These are phyloP conservation scores for Xylogone sp. DNA, from an alignment of 2,329 filamentous ascomycete species.

Conservation along the genomic window DNA sequence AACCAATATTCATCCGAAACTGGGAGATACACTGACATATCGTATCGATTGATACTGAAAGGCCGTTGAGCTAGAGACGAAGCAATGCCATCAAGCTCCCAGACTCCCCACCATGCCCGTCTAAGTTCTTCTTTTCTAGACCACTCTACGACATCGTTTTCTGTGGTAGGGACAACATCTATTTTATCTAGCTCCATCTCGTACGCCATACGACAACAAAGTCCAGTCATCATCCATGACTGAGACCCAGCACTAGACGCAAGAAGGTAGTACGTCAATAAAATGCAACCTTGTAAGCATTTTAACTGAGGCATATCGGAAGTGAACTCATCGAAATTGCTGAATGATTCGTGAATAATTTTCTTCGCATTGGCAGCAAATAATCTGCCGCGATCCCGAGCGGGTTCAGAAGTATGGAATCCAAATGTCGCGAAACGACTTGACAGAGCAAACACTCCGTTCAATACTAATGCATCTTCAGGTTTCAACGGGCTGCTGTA, in stretches of 20 bases:
- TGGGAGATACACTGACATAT: slow-evolving; percentile 2
- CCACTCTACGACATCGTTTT: slow-evolving; percentile 15
- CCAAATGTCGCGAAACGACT: not conserved
- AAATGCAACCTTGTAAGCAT: slow-evolving; percentile 6
- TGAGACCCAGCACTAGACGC: not conserved
- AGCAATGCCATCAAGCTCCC: slow-evolving; percentile 39
- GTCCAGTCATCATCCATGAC: not conserved
- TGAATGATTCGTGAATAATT: not conserved
- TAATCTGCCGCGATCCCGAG: not conserved
- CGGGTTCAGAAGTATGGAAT: not conserved
- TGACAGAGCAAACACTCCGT: not conserved
- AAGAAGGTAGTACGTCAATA: slow-evolving; percentile 3
- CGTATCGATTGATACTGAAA: slow-evolving; percentile 1
- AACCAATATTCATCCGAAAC: slow-evolving; percentile 4
- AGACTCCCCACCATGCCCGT: slow-evolving; percentile 36
- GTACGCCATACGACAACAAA: slow-evolving; percentile 1
- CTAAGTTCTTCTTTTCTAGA: slow-evolving; percentile 31
- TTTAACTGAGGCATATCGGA: not conserved
- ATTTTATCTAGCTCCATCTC: slow-evolving; percentile 1
- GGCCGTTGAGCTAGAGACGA: slow-evolving; percentile 1
- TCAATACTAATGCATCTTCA: not conserved
- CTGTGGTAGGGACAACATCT: not conserved
- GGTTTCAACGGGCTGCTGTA: not conserved
- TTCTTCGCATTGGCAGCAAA: not conserved
- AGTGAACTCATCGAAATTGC: not conserved